These are phyloP conservation scores for Incumbomyces lentus DNA, from an alignment of 2,329 filamentous ascomycete genomes.

Conservation along the genomic window DNA sequence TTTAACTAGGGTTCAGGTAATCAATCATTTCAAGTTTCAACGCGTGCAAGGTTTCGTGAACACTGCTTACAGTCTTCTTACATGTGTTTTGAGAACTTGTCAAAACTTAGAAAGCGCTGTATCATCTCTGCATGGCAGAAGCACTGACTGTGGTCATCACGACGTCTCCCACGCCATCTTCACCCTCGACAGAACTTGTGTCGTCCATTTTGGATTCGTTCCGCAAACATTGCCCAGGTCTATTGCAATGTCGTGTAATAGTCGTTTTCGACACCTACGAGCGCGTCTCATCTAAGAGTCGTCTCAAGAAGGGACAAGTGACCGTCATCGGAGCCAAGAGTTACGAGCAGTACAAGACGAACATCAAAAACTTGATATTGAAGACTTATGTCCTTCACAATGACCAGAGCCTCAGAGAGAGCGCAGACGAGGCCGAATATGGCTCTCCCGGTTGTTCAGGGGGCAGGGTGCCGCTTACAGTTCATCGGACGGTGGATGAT, in stretches of 20 bases:
- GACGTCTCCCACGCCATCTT: conserved; percentile 7
- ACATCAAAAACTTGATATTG: conserved; percentile 6
- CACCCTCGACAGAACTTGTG: conserved; percentile 6
- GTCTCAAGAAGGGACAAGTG: conserved; percentile 4
- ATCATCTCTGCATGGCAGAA: not conserved
- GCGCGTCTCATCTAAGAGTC: not conserved
- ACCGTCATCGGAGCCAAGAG: not conserved
- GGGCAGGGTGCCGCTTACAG: not conserved
- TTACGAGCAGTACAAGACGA: conserved; percentile 1
- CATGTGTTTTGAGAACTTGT: no score
- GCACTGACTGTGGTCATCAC: conserved; percentile 6
- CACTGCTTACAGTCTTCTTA: no score
- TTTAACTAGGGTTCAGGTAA: no score
- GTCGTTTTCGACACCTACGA: conserved; percentile 8
- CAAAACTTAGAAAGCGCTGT: no score
- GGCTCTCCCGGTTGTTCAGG: not conserved
- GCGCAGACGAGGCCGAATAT: not conserved
- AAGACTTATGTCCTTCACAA: not conserved
- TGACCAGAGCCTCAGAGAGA: not conserved
- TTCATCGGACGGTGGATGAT: not conserved
- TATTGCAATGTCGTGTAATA: not conserved
- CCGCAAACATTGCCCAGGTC: not conserved
- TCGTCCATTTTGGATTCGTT: conserved; percentile 3
- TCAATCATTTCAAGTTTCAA: no score
- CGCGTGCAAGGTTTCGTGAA: no score